Conservation (phyloP, 202 grass and related monocot species). For the Saccharum hybrid region DNA sequence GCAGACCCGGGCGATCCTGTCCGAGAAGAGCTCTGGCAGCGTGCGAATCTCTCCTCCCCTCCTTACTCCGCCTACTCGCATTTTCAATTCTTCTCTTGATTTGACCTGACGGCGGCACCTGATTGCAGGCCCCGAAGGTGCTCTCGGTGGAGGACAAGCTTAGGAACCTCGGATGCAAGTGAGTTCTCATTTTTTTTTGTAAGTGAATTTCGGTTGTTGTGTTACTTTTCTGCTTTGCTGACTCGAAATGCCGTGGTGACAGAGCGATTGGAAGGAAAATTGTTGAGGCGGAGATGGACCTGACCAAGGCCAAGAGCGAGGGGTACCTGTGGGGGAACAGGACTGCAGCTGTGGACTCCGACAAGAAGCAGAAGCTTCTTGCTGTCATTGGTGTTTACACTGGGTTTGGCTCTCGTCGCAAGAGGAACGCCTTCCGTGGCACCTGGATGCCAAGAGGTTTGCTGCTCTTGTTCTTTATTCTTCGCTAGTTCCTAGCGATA, state of each 20-base stretch:
- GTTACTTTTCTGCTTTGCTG: constrained; percentile 2
- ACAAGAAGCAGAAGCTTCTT: constrained; percentile 67
- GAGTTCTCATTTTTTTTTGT: background rate
- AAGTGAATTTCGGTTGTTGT: background rate
- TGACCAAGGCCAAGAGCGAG: constrained; percentile 80
- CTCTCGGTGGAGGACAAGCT: constrained; percentile 86
- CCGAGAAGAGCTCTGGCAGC: constrained; percentile 70
- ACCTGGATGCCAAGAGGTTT: constrained; percentile 97
- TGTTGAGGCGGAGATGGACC: constrained; percentile 83
- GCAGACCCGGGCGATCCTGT: constrained; percentile 73
- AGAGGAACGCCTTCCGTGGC: constrained; percentile 78
- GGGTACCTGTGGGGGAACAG: constrained; percentile 68
- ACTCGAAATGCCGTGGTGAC: constrained; percentile 35
- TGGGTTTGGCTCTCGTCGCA: constrained; percentile 88
- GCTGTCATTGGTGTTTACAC: constrained; percentile 95
- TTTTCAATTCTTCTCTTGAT: background rate
- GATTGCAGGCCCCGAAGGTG: constrained; percentile 70
- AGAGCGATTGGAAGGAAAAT: constrained; percentile 80
- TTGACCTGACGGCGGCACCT: background rate
- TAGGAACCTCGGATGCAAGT: constrained; percentile 86
- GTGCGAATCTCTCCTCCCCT: constrained; percentile 54
- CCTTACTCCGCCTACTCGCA: background rate
- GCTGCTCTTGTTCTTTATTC: background rate
- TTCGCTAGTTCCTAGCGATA: background rate
- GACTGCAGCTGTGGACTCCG: constrained; percentile 40